A percentile compares a stretch with the other conserved stretches of the same genome.
Evolutionary conservation across 208 protist species (phyloP).

Genomic region (Wallacemonas sp.): DNA sequence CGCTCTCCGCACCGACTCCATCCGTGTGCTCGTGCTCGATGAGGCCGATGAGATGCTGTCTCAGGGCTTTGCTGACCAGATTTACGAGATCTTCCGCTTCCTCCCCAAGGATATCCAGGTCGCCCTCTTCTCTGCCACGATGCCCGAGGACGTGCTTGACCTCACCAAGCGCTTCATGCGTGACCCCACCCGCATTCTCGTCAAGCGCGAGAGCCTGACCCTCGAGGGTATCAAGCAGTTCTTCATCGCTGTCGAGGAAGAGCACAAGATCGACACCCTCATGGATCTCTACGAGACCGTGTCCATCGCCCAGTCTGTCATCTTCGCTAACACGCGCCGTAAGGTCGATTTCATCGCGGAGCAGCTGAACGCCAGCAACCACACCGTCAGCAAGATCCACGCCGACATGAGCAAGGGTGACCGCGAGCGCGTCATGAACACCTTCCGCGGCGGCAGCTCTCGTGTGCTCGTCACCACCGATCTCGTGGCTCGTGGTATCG

Average conservation of each 20-base stretch:
- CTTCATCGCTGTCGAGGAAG: slow-evolving; percentile 96
- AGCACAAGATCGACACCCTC: slow-evolving; percentile 99
- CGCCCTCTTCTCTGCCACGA: slow-evolving; percentile 98
- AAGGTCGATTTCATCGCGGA: slow-evolving; percentile 98
- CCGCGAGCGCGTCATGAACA: slow-evolving; percentile 98
- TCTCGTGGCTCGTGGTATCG: slow-evolving; percentile 99
- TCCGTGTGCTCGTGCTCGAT: slow-evolving; percentile 98
- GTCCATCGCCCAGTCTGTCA: slow-evolving; percentile 95
- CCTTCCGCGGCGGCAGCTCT: slow-evolving; percentile 95
- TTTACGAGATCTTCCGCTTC: slow-evolving; percentile 98
- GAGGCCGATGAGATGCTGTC: slow-evolving; percentile 99
- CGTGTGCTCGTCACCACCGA: slow-evolving; percentile 99
- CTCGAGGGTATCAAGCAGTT: slow-evolving; percentile 99
- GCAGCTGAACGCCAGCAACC: slow-evolving; percentile 88
- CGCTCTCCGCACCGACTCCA: slow-evolving; percentile 72
- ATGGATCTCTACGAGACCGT: slow-evolving; percentile 94
- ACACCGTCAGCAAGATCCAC: slow-evolving; percentile 97
- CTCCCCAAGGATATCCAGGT: slow-evolving; percentile 97
- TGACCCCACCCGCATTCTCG: slow-evolving; percentile 98
- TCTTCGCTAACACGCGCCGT: slow-evolving; percentile 99
- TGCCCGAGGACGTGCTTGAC: slow-evolving; percentile 98
- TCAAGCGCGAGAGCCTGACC: slow-evolving; percentile 99
- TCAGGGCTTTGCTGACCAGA: slow-evolving; percentile 97
- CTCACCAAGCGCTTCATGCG: slow-evolving; percentile 99
- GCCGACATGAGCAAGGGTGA: slow-evolving; percentile 98